Conservation (phyloP, 495 filamentous ascomycete genomes). For the Pseudomonodictys pantanalensis region DNA sequence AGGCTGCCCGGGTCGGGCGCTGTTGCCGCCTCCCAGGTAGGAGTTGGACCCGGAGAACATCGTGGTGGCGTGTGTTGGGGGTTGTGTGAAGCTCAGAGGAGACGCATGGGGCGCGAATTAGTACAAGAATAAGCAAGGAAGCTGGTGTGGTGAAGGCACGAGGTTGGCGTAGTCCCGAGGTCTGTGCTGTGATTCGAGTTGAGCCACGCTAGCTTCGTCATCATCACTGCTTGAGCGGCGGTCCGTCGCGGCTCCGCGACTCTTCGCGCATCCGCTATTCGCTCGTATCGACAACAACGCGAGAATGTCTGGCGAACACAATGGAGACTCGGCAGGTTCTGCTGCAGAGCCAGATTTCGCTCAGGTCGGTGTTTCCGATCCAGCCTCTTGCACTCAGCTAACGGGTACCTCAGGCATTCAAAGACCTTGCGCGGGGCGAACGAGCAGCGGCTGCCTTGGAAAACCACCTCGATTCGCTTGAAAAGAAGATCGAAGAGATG, state of each 20-base stretch:
- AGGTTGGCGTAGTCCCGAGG: neutral
- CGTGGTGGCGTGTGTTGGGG: slow-evolving; percentile 29
- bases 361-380: slow-evolving; percentile 22
- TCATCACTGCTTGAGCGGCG: neutral
- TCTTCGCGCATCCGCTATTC: too few species aligned
- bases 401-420: slow-evolving; percentile 36
- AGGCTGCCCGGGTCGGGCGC: slow-evolving; percentile 66
- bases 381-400: neutral
- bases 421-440: slow-evolving; percentile 52
- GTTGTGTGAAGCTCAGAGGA: neutral
- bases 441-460: slow-evolving; percentile 56
- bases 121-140: neutral
- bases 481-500: slow-evolving; percentile 58
- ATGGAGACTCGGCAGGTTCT: slow-evolving; percentile 13
- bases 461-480: slow-evolving; percentile 51
- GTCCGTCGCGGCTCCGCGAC: too few species aligned
- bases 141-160: neutral
- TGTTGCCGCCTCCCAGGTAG: slow-evolving; percentile 74
- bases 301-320: slow-evolving; percentile 26
- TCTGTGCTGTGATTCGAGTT: slow-evolving; percentile 12
- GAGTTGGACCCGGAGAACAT: slow-evolving; percentile 91
- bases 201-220: slow-evolving; percentile 23
- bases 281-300: neutral
- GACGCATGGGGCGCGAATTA: slow-evolving; percentile 5
- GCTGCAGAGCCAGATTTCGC: slow-evolving; percentile 32